Evolutionary conservation across 2,329 filamentous ascomycete genomes (phyloP).

Genomic region (Aspergillus neotritici): DNA sequence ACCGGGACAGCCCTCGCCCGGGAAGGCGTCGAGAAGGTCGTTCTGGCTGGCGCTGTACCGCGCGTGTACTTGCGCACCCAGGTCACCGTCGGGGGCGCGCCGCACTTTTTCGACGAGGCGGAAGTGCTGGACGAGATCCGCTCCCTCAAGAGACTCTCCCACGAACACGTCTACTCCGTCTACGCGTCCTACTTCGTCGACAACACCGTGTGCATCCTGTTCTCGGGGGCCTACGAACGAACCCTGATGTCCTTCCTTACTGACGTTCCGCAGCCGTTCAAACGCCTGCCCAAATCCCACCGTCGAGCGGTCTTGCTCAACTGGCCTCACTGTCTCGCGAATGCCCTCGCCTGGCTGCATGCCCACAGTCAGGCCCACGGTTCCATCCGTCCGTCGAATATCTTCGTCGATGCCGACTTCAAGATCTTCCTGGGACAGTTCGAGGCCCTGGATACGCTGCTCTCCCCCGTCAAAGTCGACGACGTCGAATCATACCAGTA

Average conservation of each 20-base stretch:
- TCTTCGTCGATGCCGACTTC: slow-evolving; percentile 53
- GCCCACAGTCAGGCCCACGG: slow-evolving; percentile 51
- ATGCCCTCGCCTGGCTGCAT: slow-evolving; percentile 54
- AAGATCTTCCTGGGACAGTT: slow-evolving; percentile 55
- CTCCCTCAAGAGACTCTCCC: slow-evolving; percentile 34
- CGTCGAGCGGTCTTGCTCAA: slow-evolving; percentile 40
- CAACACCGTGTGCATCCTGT: slow-evolving; percentile 39
- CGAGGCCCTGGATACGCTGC: slow-evolving; percentile 50
- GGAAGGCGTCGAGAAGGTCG: slow-evolving; percentile 39
- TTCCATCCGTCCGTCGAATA: slow-evolving; percentile 55
- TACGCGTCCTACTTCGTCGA: slow-evolving; percentile 42
- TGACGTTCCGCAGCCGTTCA: slow-evolving; percentile 39
- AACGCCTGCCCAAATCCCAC: slow-evolving; percentile 36
- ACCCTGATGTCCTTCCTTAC: slow-evolving; percentile 40
- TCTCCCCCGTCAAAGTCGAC: slow-evolving; percentile 48
- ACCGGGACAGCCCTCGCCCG: slow-evolving; percentile 30
- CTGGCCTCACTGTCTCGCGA: slow-evolving; percentile 48
- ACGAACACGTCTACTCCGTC: slow-evolving; percentile 42
- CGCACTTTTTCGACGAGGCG: slow-evolving; percentile 34
- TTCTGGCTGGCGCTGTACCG: slow-evolving; percentile 33
- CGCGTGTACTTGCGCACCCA: slow-evolving; percentile 35
- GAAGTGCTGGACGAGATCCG: slow-evolving; percentile 39
- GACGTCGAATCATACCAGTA: slow-evolving; percentile 56
- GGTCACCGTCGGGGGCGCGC: slow-evolving; percentile 33
- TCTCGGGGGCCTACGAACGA: slow-evolving; percentile 38